phyloP scores from a whole-genome alignment of 2,329 filamentous ascomycete species.

The Aspergillus novoparasiticus region DNA sequence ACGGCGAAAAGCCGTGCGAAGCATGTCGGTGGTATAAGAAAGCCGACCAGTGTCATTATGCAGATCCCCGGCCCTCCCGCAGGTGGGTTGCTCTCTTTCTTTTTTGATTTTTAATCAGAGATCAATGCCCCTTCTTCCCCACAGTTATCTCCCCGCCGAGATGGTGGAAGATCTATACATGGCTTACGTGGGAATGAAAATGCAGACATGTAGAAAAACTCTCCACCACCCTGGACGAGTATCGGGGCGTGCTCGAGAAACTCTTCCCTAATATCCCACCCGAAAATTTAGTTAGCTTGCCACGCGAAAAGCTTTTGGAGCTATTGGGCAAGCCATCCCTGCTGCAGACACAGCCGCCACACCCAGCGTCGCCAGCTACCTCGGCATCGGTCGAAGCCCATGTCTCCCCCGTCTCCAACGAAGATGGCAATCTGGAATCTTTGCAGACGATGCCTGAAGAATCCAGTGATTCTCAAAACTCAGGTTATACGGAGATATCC shows the following conservation, averaged over 20 bases:
- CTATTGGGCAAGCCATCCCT: constrained; percentile 46
- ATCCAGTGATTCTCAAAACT: constrained; percentile 42
- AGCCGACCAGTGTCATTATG: constrained; percentile 76
- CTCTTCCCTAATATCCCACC: constrained; percentile 63
- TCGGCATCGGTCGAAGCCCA: constrained; percentile 50
- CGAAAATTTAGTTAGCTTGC: constrained; percentile 54
- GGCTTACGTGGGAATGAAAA: constrained; percentile 14
- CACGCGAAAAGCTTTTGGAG: constrained; percentile 62
- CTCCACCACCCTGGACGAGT: constrained; percentile 68
- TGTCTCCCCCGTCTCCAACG: constrained; percentile 45
- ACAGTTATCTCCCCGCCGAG: not conserved
- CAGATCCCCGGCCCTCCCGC: constrained; percentile 77
- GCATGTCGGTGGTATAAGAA: constrained; percentile 82
- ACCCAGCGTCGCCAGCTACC: constrained; percentile 46
- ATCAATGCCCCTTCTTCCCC: not conserved
- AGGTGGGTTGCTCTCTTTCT: constrained; percentile 58
- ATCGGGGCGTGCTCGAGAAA: constrained; percentile 62
- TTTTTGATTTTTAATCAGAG: not conserved
- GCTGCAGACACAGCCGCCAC: constrained; percentile 36
- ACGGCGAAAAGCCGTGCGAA: constrained; percentile 78
- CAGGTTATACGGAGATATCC: constrained; percentile 57
- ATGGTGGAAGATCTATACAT: constrained; percentile 9
- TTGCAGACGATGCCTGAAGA: constrained; percentile 77
- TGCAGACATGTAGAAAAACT: constrained; percentile 55
- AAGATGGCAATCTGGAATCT: constrained; percentile 58